Evolutionary conservation across 164 flowering plant species (phyloP), one percentile per base, ranked within the genome.

Genomic region (Cinnamomum micranthum): DNA sequence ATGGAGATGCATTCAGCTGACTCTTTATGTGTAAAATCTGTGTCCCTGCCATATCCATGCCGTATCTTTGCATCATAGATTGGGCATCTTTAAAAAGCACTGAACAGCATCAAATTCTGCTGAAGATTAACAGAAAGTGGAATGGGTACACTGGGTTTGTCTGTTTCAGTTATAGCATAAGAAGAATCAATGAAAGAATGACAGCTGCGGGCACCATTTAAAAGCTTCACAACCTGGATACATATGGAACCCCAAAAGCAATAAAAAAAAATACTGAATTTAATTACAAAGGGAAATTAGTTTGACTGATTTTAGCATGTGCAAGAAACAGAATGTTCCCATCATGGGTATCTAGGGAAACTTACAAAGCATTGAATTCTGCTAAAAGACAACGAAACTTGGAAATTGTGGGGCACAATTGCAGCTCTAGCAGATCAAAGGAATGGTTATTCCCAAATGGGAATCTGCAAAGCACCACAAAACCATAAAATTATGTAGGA

Each of bases 401-500:
- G 52, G 47, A 47, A 69, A 28, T 25, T 23, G 52, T 20, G 24
- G 24, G 58, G 52, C 24, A 19, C 41, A 19, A 35, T 19, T 41
- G 71, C 11, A 7, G 2, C 20, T 50, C 55, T 47, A 31, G 33
- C 20, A 31, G 20, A 2, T 31, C 19, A 31, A 67, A 28, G 20
- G n/a, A 14, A 55, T 9, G 47, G 47, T 19, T 1, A 23, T 69
- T 69, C 28, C 28, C 58, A 50, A 69, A 81, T 78, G 82, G 80
- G 77, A 72, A 80, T 50, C 81, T 25, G 59, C 74, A 76, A 81
- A 77, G 72, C 68, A 20, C 73, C 68, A 67, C 73, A 77, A 77
- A 79, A 80, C 84, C 81, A 83, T 82, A 80, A 78, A 85, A 86
- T 85, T 85, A 80, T 73, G 79, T 68, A 75, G 72, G 2, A 82